phyloP scores from a whole-genome alignment of 345 rosid species.

The Populus deltoides region DNA sequence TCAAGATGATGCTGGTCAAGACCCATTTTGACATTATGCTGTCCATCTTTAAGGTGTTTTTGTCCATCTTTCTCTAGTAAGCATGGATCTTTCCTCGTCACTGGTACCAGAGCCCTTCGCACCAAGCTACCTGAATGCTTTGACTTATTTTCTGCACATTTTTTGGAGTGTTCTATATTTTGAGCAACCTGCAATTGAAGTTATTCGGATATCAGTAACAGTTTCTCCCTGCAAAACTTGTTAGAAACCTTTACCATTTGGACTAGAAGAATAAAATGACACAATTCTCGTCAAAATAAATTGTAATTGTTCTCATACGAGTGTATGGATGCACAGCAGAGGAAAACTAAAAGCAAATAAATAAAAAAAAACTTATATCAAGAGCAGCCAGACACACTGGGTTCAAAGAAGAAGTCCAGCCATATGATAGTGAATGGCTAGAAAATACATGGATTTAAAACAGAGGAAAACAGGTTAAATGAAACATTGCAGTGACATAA shows the following conservation, averaged over 20 bases:
- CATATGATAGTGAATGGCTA: background rate
- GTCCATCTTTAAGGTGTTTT: background rate
- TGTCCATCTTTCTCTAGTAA: conserved; percentile 1
- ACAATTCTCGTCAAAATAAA: background rate
- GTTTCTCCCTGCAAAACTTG: background rate
- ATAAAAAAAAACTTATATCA: background rate
- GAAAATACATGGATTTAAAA: background rate
- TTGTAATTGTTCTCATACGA: background rate
- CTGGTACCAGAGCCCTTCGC: background rate
- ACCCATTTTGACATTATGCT: background rate
- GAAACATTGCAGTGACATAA: background rate
- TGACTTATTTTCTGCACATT: background rate
- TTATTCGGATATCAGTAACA: background rate
- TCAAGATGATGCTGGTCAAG: conserved; percentile 8
- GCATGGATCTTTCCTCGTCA: background rate
- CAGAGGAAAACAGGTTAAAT: background rate
- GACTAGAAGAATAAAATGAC: background rate
- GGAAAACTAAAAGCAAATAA: background rate
- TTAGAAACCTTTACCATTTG: background rate
- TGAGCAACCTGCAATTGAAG: conserved; percentile 23
- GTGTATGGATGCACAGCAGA: background rate
- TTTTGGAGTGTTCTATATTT: conserved; percentile 7
- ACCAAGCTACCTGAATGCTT: conserved; percentile 2
- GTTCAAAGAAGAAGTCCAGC: background rate
- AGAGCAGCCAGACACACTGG: background rate